Percentiles rank a stretch among this genome's conserved stretches.
Conservation (phyloP, 2,329 filamentous ascomycete genomes). For the Sporothrix protearum region DNA sequence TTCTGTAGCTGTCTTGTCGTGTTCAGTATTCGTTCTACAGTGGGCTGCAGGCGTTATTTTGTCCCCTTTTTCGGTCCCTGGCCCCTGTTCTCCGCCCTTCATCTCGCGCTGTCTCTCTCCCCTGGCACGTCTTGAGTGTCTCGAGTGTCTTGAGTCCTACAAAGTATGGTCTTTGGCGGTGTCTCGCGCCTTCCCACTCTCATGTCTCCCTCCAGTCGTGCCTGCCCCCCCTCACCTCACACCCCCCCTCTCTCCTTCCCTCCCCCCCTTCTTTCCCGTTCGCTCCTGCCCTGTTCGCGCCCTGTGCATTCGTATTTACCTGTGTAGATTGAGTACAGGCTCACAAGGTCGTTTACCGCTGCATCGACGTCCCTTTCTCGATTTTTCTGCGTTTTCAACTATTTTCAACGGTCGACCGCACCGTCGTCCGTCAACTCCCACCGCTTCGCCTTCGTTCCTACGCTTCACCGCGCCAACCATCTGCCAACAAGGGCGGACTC, state of each 20-base stretch:
- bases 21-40: no score
- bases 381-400: not conserved
- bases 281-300: slow-evolving; percentile 9
- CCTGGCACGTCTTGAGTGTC: not conserved
- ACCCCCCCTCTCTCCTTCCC: not conserved
- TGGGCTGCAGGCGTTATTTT: not conserved
- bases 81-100: slow-evolving; percentile 20
- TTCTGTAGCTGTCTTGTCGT: no score
- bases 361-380: not conserved
- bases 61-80: not conserved
- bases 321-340: not conserved
- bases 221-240: slow-evolving; percentile 4
- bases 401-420: not conserved
- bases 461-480: slow-evolving; percentile 20
- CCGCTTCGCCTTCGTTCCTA: not conserved
- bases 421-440: not conserved
- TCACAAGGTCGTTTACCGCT: slow-evolving; percentile 11
- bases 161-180: not conserved
- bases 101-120: slow-evolving; percentile 13
- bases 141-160: not conserved
- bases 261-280: slow-evolving; percentile 16
- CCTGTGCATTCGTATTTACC: not conserved
- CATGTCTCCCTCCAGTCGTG: slow-evolving; percentile 12
- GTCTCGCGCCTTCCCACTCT: slow-evolving; percentile 8
- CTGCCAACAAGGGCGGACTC: slow-evolving; percentile 14